Conservation (phyloP, 768 basidiomycete genomes). For the Phaffia australis region DNA sequence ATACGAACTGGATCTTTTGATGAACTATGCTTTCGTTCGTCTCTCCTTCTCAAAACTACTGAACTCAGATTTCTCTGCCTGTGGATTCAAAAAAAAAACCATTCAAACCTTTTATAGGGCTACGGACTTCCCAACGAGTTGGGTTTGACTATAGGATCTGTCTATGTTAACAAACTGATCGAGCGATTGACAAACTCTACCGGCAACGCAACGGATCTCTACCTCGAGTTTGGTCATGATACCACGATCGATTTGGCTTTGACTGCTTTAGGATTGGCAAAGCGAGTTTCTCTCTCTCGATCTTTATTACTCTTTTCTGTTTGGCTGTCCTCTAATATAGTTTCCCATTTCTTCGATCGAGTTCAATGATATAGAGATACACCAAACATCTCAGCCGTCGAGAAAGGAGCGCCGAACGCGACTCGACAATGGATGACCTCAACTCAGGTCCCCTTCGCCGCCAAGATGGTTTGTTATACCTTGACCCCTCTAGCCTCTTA, state of each 20-base stretch:
- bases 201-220: slow-evolving; percentile 35
- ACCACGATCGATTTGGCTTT: slow-evolving; percentile 41
- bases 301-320: too few relatives aligned
- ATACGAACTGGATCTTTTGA: slow-evolving; percentile 40
- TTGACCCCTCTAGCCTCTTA: slow-evolving; percentile 37
- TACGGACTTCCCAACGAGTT: slow-evolving; percentile 37
- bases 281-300: slow-evolving; percentile 30
- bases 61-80: background rate
- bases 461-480: slow-evolving; percentile 38
- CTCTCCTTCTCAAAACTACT: background rate
- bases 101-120: background rate
- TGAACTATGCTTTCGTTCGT: slow-evolving; percentile 38
- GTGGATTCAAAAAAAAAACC: background rate
- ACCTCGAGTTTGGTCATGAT: slow-evolving; percentile 44
- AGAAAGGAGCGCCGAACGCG: slow-evolving; percentile 29
- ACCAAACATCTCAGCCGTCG: slow-evolving; percentile 32
- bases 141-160: slow-evolving; percentile 40
- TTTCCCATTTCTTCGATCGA: background rate
- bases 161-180: slow-evolving; percentile 41
- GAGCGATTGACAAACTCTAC: slow-evolving; percentile 41
- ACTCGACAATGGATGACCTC: slow-evolving; percentile 41
- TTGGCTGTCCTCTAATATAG: too few relatives aligned
- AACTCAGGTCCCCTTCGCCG: slow-evolving; percentile 42
- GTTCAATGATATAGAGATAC: slow-evolving; percentile 34
- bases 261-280: slow-evolving; percentile 40